phyloP scores from a whole-genome alignment of 345 rosid species.

The Boechera retrofracta region DNA sequence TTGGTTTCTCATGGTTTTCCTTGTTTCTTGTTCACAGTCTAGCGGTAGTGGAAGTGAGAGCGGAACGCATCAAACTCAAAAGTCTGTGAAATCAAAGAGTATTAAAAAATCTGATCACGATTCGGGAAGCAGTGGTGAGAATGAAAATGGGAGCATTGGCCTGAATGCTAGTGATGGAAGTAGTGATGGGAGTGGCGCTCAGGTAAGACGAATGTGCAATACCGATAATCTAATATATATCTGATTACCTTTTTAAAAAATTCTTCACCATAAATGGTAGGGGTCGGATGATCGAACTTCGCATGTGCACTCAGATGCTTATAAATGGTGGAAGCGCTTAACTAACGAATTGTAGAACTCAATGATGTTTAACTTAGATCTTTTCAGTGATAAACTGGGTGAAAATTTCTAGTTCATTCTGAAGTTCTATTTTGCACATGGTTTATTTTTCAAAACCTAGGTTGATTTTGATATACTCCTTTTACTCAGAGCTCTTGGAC shows the following conservation, averaged over 20 bases:
- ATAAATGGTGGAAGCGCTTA: slow-evolving; percentile 32
- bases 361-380: slow-evolving; percentile 16
- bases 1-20: slow-evolving; percentile 27
- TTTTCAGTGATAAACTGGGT: slow-evolving; percentile 26
- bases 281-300: slow-evolving; percentile 32
- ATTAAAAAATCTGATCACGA: slow-evolving; percentile 53
- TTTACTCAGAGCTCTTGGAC: slow-evolving; percentile 74
- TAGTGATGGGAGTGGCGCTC: slow-evolving; percentile 78
- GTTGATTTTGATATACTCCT: not conserved
- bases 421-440: slow-evolving; percentile 16
- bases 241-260: not conserved
- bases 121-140: slow-evolving; percentile 57
- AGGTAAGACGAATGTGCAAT: slow-evolving; percentile 54
- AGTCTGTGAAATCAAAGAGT: slow-evolving; percentile 57
- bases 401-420: slow-evolving; percentile 11
- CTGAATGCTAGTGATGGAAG: slow-evolving; percentile 61
- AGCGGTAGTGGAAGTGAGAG: slow-evolving; percentile 87
- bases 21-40: slow-evolving; percentile 56
- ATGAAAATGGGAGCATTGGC: slow-evolving; percentile 58
- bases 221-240: slow-evolving; percentile 16
- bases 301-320: slow-evolving; percentile 32
- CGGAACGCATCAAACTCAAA: slow-evolving; percentile 61
- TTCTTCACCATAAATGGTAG: slow-evolving; percentile 30
- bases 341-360: slow-evolving; percentile 21
- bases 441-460: not conserved